phyloP scores from a whole-genome alignment of 169 alveolate species.

The Cyclospora cayetanensis region DNA sequence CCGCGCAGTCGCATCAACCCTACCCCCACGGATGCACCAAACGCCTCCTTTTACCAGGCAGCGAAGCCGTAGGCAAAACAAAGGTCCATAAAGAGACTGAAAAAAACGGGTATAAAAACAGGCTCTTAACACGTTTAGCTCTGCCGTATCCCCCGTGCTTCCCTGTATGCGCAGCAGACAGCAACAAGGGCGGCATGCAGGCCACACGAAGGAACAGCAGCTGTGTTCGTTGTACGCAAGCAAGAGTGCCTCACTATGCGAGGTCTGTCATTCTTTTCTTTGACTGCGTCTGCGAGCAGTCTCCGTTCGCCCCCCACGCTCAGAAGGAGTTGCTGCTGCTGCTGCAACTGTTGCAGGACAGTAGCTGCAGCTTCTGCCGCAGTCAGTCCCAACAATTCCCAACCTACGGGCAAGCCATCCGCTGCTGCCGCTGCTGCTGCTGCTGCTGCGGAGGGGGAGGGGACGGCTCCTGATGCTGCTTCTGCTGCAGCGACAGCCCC shows the following conservation, averaged over 20 bases:
- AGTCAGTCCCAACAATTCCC: neutral
- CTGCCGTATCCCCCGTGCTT: neutral
- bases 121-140: neutral
- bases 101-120: neutral
- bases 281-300: neutral
- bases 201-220: neutral
- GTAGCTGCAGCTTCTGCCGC: constrained; percentile 14
- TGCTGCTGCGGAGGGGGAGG: neutral
- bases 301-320: neutral
- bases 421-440: neutral
- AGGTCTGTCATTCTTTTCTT: neutral
- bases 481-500: neutral
- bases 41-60: no score
- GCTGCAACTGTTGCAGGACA: neutral
- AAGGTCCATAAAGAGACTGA: neutral
- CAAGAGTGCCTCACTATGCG: neutral
- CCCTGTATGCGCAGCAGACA: neutral
- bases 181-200: neutral
- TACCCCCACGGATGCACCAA: neutral
- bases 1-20: neutral
- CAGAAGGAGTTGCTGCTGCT: neutral
- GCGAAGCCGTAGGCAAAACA: neutral
- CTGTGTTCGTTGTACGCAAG: neutral
- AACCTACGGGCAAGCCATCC: neutral
- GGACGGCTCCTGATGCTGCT: neutral